Base-by-base conservation (phyloP, 768 basidiomycete species). In the Tylopilus cervinicoccineus region DNA sequence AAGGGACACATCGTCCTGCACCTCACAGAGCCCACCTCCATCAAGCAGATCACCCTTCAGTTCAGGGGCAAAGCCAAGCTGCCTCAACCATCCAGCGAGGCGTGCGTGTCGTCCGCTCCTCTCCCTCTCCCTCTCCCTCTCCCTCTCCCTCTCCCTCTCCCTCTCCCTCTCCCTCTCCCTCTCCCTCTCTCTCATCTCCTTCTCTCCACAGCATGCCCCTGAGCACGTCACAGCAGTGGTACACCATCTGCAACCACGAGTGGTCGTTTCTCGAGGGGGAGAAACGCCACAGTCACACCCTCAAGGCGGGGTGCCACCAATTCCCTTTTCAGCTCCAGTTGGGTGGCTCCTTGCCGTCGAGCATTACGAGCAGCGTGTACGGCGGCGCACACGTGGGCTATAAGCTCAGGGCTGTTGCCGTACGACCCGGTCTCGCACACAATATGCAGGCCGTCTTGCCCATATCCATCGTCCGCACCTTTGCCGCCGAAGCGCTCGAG, bases 201-300 rank as follows among this genome's bases (percentile, higher is more conserved):
- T 29, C 9, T 29, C 9, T 26, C 19, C 14, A 12, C 41, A 65
- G 64, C 33, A 44, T 52, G 22, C 20, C 63, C 26, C 50, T 67
- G 36, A 47, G 54, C n/a, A 10, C 48, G 1, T 65, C 77, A 0
- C 69, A 72, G 10, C 64, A 79, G 50, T 79, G 76, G 16, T 86
- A 83, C 60, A 71, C 79, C 36, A 68, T 93, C 36, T 87, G 86
- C 66, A 79, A 78, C 49, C 90, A 94, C 61, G 88, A 93, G 53
- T 94, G 91, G 93, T 87, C 88, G 14, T 94, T 96, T 72, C 83
- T 95, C 41, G 86, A 91, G 58, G 88, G 88, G 48, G 81, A 84
- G 58, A 87, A 82, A 66, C 76, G 75, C 34, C 84, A 86, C 60
- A 73, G 78, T 11, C 92, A 90, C 59, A 97, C 93, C 0, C 83